Evolutionary conservation across 148 eudicot species (phyloP).

Genomic region (Cornus kousa): DNA sequence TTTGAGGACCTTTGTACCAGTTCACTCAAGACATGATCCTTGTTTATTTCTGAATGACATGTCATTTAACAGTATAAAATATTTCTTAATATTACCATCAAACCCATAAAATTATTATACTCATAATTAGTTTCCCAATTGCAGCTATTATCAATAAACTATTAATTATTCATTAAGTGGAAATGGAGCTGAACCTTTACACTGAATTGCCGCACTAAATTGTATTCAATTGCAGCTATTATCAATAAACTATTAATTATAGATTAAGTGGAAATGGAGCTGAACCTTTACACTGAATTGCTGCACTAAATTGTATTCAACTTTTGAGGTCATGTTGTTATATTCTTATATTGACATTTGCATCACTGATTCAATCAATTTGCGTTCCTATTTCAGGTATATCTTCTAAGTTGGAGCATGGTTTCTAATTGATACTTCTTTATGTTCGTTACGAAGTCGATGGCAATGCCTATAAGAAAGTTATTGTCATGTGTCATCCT

Average conservation of each 20-base stretch:
- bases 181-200: not conserved
- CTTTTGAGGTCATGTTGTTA: not conserved
- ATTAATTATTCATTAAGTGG: not conserved
- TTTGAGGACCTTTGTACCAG: too few relatives aligned
- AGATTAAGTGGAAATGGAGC: not conserved
- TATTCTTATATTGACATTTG: not conserved
- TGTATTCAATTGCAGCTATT: too few relatives aligned
- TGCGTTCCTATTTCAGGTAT: constrained; percentile 1
- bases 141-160: too few relatives aligned
- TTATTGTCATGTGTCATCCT: constrained; percentile 58
- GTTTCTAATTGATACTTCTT: constrained; percentile 4
- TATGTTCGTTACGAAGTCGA: constrained; percentile 30
- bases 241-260: not conserved
- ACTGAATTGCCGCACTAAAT: not conserved
- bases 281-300: not conserved
- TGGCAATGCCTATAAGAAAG: constrained; percentile 44
- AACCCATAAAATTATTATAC: too few relatives aligned
- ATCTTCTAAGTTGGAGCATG: constrained; percentile 6
- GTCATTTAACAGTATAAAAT: too few relatives aligned
- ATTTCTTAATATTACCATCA: too few relatives aligned
- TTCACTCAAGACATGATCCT: too few relatives aligned
- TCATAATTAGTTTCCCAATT: too few relatives aligned
- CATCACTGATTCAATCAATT: not conserved
- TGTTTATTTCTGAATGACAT: too few relatives aligned
- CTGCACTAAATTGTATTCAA: not conserved